phyloP scores from a whole-genome alignment of 306 rosid genomes.

The Dryas alaskensis region DNA sequence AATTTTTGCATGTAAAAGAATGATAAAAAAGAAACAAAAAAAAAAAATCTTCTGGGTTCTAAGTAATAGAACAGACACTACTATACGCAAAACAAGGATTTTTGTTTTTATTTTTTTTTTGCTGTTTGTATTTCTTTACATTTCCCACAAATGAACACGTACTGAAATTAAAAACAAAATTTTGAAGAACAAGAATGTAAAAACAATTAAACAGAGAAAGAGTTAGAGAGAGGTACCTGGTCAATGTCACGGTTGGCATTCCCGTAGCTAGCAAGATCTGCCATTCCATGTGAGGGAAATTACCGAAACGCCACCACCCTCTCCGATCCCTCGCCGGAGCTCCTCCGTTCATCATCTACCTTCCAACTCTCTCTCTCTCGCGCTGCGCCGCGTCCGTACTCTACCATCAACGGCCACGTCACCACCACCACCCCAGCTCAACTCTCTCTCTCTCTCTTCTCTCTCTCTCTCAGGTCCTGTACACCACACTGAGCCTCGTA shows the following conservation, averaged over 20 bases:
- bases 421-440: slow-evolving; percentile 22
- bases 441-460: slow-evolving; percentile 21
- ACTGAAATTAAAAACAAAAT: not conserved
- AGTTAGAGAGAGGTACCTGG: slow-evolving; percentile 47
- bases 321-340: slow-evolving; percentile 73
- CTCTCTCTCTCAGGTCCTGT: slow-evolving; percentile 26
- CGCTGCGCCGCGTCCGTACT: slow-evolving; percentile 44
- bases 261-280: slow-evolving; percentile 94
- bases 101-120: not conserved
- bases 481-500: slow-evolving; percentile 28
- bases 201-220: not conserved
- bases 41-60: not conserved
- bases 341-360: slow-evolving; percentile 88
- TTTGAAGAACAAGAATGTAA: not conserved
- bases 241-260: slow-evolving; percentile 91
- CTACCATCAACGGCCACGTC: slow-evolving; percentile 73
- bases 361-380: slow-evolving; percentile 7
- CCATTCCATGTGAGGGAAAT: slow-evolving; percentile 89
- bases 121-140: not conserved
- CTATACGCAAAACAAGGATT: not conserved
- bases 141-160: not conserved
- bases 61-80: not conserved
- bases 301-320: slow-evolving; percentile 85
- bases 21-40: not conserved
- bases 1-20: not conserved